Evolutionary conservation across 805 yeast species (phyloP).

Genomic region (Lachancea fermentati): DNA sequence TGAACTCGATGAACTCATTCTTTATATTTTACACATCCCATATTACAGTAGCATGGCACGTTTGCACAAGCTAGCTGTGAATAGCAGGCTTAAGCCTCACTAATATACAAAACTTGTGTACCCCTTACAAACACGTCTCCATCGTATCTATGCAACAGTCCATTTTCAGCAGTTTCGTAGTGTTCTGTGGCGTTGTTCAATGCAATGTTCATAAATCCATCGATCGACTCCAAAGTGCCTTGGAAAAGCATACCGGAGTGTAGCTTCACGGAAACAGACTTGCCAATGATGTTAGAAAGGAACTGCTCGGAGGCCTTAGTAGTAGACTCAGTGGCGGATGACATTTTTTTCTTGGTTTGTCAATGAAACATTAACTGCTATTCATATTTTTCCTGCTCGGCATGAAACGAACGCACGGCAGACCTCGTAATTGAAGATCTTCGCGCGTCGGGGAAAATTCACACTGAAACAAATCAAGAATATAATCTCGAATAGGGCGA

Average conservation of each 20-base stretch:
- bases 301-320: conserved; percentile 64
- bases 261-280: conserved; percentile 74
- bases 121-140: conserved; percentile 34
- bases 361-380: too few relatives aligned
- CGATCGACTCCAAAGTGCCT: conserved; percentile 78
- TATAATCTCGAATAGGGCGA: background rate
- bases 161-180: conserved; percentile 29
- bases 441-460: background rate
- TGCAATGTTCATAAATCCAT: conserved; percentile 95
- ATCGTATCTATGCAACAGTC: conserved; percentile 27
- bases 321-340: conserved; percentile 3
- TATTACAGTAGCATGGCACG: too few relatives aligned
- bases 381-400: too few relatives aligned
- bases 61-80: background rate
- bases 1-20: background rate
- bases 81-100: conserved; percentile 23
- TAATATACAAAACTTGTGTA: conserved; percentile 34
- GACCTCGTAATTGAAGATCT: background rate
- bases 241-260: conserved; percentile 82
- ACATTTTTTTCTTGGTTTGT: conserved; percentile 2
- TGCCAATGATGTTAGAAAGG: conserved; percentile 71
- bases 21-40: too few relatives aligned
- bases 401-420: too few relatives aligned
- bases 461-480: background rate
- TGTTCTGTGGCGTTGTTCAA: conserved; percentile 70